A percentile compares a stretch with the other conserved stretches of the same genome.
Evolutionary conservation across 2,329 filamentous ascomycete genomes (phyloP).

Genomic region (Gliomastix tumulicola): DNA sequence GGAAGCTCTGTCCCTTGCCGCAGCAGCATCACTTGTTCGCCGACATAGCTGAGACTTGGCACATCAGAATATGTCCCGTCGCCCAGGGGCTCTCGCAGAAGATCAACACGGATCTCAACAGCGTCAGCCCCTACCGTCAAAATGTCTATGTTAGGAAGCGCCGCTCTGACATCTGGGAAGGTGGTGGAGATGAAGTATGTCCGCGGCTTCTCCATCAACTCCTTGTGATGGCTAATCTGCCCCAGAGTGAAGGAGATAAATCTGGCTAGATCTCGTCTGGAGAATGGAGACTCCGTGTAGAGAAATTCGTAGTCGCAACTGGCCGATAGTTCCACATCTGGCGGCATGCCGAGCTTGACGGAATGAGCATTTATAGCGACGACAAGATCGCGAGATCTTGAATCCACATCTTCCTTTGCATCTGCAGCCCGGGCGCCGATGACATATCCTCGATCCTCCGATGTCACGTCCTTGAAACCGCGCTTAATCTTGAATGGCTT

Average conservation of each 20-base stretch:
- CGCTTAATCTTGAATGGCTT: slow-evolving; percentile 59
- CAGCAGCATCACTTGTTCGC: slow-evolving; percentile 77
- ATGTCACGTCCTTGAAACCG: slow-evolving; percentile 45
- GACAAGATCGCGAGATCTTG: slow-evolving; percentile 51
- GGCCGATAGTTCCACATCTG: slow-evolving; percentile 57
- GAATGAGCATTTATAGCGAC: slow-evolving; percentile 73
- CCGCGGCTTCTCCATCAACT: slow-evolving; percentile 68
- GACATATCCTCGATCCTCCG: slow-evolving; percentile 55
- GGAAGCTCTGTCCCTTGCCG: slow-evolving; percentile 79
- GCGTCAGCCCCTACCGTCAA: slow-evolving; percentile 81
- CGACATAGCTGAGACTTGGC: slow-evolving; percentile 77
- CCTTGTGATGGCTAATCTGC: slow-evolving; percentile 71
- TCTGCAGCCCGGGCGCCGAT: slow-evolving; percentile 55
- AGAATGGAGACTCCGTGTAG: slow-evolving; percentile 66
- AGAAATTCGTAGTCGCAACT: slow-evolving; percentile 81
- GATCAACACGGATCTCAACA: slow-evolving; percentile 77
- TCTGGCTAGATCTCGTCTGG: slow-evolving; percentile 67
- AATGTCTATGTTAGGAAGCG: slow-evolving; percentile 79
- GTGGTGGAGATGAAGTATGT: slow-evolving; percentile 86
- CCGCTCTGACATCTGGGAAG: slow-evolving; percentile 77
- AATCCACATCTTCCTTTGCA: slow-evolving; percentile 49
- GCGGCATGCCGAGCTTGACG: slow-evolving; percentile 62
- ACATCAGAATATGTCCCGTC: slow-evolving; percentile 57
- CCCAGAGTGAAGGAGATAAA: slow-evolving; percentile 76
- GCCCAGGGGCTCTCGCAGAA: slow-evolving; percentile 63